A percentile compares a stretch with the other conserved stretches of the same genome.
Conservation (phyloP, 306 rosid species). For the Dicorynia guianensis region DNA sequence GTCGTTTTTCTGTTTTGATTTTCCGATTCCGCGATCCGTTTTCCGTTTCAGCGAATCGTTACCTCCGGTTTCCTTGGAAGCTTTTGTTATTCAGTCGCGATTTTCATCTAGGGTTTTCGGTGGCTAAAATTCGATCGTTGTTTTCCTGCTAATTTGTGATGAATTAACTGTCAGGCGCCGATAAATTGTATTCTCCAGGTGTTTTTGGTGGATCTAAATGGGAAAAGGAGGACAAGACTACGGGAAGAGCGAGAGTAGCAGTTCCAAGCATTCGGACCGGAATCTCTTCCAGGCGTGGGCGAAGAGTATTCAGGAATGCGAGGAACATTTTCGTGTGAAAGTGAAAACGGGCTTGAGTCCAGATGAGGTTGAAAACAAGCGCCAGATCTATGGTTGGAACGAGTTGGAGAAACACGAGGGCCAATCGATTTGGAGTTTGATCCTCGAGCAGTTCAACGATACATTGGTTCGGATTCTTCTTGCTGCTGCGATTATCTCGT, state of each 20-base stretch:
- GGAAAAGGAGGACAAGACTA: slow-evolving; percentile 52
- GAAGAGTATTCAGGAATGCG: slow-evolving; percentile 59
- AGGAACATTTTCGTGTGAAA: slow-evolving; percentile 51
- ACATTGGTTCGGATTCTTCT: slow-evolving; percentile 71
- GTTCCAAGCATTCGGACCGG: slow-evolving; percentile 19
- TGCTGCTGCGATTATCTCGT: slow-evolving; percentile 70
- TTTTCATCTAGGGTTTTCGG: slow-evolving; percentile 17
- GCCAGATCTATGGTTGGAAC: slow-evolving; percentile 56
- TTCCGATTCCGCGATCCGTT: background rate
- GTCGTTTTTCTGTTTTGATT: background rate
- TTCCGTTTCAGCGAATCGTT: background rate
- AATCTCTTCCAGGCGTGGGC: slow-evolving; percentile 64
- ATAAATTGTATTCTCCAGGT: background rate
- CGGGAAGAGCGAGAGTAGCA: slow-evolving; percentile 36
- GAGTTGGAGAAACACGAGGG: slow-evolving; percentile 77
- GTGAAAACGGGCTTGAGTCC: slow-evolving; percentile 45
- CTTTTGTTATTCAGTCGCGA: background rate
- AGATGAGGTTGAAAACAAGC: slow-evolving; percentile 50
- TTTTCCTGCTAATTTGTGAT: background rate
- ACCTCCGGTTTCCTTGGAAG: background rate
- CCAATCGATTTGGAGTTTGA: slow-evolving; percentile 57
- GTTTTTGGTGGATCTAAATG: slow-evolving; percentile 36
- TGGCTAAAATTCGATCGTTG: background rate
- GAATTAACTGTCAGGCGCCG: slow-evolving; percentile 2
- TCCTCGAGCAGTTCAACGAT: slow-evolving; percentile 72